A percentile compares a stretch with the other conserved stretches of the same genome.
Evolutionary conservation across 2,329 filamentous ascomycete species (phyloP).

Genomic region (Hawksworthiomyces lignivorus): DNA sequence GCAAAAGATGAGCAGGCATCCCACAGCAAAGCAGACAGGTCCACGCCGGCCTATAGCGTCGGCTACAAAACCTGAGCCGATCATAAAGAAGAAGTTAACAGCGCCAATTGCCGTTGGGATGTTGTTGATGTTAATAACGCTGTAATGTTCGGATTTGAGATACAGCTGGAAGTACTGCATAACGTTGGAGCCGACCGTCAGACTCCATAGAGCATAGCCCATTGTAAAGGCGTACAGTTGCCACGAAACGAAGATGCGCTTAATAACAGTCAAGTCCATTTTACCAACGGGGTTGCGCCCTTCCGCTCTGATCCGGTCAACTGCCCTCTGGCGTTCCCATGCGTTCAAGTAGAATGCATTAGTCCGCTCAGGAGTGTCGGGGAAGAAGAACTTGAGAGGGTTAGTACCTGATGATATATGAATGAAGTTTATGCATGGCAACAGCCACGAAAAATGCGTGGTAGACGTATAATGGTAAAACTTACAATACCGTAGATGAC

Average conservation of each 20-base stretch:
- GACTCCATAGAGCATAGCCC: conserved; percentile 30
- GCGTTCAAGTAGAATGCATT: conserved; percentile 30
- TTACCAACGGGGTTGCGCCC: conserved; percentile 30
- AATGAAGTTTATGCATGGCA: no score
- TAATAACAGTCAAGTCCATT: conserved; percentile 28
- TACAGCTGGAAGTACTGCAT: conserved; percentile 35
- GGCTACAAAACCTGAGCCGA: conserved; percentile 20
- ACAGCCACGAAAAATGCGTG: no score
- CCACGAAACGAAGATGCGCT: conserved; percentile 32
- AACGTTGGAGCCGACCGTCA: conserved; percentile 30
- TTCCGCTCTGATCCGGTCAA: conserved; percentile 58
- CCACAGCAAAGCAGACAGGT: conserved; percentile 27
- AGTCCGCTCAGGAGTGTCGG: conserved; percentile 31
- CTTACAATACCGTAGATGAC: conserved; percentile 25
- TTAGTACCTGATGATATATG: no score
- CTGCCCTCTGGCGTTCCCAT: conserved; percentile 56
- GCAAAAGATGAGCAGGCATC: conserved; percentile 26
- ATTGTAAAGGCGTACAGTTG: conserved; percentile 36
- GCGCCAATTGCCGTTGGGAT: conserved; percentile 36
- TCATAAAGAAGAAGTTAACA: conserved; percentile 35
- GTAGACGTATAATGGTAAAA: no score
- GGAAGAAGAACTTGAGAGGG: no score
- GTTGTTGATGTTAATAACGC: conserved; percentile 34
- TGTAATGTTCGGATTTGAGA: conserved; percentile 27
- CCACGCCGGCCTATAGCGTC: conserved; percentile 28